Base-by-base conservation (phyloP, 441 rosid species). In the Bocquillonia castaneifolia region DNA sequence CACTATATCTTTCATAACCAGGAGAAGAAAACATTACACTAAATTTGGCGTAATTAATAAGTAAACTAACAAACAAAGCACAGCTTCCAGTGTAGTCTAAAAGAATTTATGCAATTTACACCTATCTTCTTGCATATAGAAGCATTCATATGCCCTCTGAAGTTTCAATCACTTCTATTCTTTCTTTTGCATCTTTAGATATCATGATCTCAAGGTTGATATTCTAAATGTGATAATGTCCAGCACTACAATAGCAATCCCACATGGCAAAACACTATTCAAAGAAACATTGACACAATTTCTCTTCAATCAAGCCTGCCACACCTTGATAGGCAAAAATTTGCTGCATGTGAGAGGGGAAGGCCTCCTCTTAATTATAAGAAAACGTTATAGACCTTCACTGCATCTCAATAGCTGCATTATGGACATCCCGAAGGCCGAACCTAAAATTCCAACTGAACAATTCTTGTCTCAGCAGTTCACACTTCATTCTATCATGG, bases 391-490 rank as follows among this genome's bases (percentile, higher is more conserved):
- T 4, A 13, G 17, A 32, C 42, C 56, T 48, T 31, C 44, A 48
- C 6, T 8, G 10, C 14, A 26, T 14, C 28, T 28, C 8, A 20
- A 10, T 25, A 3, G 29, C 32, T 47, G 28, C 42, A n/a, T 31
- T 23, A n/a, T 42, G 17, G 6, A 48, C 12, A 63, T 57, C 42
- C 12, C 42, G 6, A 61, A 61, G 9, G n/a, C n/a, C n/a, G n/a
- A n/a, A n/a, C n/a, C 18, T 62, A 36, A 62, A 44, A 62, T 47
- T 59, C n/a, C 17, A 56, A 56, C 60, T 31, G 18, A 37, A 17
- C 18, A 17, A 4, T 39, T 26, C 51, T 66, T 55, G 37, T 37
- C 26, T 66, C 39, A 25, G 26, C 39, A 14, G 26, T 17, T 26
- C 18, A 12, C 32, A 56, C 3, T 32, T 13, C 34, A 25, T 3